These are phyloP conservation scores for Taxillus chinensis DNA, from an alignment of 164 flowering plant genomes.

Conservation along the genomic window DNA sequence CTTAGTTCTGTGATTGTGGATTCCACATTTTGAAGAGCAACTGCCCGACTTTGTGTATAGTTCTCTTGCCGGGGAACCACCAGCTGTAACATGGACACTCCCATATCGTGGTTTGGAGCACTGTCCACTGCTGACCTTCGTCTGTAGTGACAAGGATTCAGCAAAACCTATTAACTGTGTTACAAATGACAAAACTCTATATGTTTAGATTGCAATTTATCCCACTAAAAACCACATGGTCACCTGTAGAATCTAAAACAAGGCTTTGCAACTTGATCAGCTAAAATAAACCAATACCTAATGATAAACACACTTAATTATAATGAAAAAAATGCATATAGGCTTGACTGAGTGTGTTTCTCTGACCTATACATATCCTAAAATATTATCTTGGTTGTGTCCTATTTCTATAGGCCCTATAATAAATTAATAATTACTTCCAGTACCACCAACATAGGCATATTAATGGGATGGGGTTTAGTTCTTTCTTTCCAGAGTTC, in stretches of 20 bases:
- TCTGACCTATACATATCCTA: too few relatives aligned
- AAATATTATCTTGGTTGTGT: too few relatives aligned
- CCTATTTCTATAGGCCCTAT: too few relatives aligned
- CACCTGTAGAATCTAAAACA: neutral
- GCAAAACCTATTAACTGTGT: conserved; percentile 5
- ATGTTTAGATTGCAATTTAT: neutral
- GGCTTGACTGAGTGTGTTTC: too few relatives aligned
- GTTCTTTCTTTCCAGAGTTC: too few relatives aligned
- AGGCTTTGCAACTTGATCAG: neutral
- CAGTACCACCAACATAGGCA: too few relatives aligned
- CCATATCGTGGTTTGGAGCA: conserved; percentile 56
- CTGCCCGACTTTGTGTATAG: conserved; percentile 42
- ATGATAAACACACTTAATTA: too few relatives aligned
- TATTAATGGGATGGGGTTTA: too few relatives aligned
- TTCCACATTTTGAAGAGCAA: conserved; percentile 80
- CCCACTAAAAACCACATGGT: neutral
- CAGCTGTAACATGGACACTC: conserved; percentile 74
- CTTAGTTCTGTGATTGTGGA: conserved; percentile 85
- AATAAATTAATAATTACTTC: too few relatives aligned
- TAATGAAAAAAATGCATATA: too few relatives aligned
- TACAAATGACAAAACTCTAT: too few relatives aligned
- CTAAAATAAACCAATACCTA: too few relatives aligned
- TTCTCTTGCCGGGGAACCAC: conserved; percentile 68
- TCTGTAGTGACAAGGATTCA: conserved; percentile 27
- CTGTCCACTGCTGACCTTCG: conserved; percentile 61